Evolutionary conservation across 768 basidiomycete species (phyloP).

Genomic region (Tylopilus felleus): DNA sequence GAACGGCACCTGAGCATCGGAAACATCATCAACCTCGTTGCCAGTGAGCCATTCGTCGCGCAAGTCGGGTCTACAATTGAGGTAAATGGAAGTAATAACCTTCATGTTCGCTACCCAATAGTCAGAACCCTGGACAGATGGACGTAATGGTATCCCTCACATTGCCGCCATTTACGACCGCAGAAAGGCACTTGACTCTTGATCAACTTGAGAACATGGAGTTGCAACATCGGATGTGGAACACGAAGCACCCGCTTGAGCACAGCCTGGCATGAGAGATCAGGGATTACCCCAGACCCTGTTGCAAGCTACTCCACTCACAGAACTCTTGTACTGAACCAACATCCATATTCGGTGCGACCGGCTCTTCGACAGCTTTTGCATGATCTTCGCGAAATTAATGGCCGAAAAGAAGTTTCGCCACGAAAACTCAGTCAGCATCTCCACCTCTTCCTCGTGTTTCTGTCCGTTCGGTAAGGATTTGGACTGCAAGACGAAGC

Average conservation of each 20-base stretch:
- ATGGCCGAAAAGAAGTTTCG: conserved; percentile 96
- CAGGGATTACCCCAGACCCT: conserved; percentile 4
- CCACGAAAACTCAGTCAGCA: conserved; percentile 95
- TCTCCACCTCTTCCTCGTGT: conserved; percentile 84
- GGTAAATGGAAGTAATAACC: conserved; percentile 96
- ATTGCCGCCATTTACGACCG: conserved; percentile 96
- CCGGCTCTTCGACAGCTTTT: conserved; percentile 93
- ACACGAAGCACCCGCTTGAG: conserved; percentile 93
- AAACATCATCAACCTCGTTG: conserved; percentile 84
- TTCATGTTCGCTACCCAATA: conserved; percentile 89
- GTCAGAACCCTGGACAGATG: conserved; percentile 9
- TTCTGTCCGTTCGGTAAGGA: conserved; percentile 69
- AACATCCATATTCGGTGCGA: conserved; percentile 95
- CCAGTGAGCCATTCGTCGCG: conserved; percentile 98
- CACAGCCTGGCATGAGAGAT: conserved; percentile 63
- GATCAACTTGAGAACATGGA: conserved; percentile 94
- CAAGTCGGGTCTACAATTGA: conserved; percentile 95
- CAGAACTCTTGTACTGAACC: conserved; percentile 97
- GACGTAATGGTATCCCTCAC: conserved; percentile 43
- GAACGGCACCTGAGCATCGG: conserved; percentile 77
- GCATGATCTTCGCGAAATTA: conserved; percentile 97
- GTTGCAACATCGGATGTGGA: conserved; percentile 88
- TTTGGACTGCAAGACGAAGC: conserved; percentile 53
- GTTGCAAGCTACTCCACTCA: conserved; percentile 37
- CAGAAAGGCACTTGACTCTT: conserved; percentile 99